Base-by-base conservation (phyloP, 1,284 basidiomycete species). In the Tetrapyrgos nigripes region DNA sequence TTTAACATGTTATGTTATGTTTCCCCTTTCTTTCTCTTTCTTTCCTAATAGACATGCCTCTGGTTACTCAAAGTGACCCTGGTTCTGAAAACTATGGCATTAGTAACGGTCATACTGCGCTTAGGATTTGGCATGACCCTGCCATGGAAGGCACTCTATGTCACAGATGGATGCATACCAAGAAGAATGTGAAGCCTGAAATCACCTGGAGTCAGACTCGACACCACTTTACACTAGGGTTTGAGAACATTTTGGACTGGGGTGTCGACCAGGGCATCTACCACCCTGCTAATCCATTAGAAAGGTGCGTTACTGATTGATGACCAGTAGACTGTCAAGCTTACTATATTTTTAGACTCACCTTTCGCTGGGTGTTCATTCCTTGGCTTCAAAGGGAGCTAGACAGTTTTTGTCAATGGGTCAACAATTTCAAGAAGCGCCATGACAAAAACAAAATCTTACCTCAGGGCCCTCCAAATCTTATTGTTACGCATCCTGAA, bases 281-380 rank as follows among this genome's bases (percentile, higher is more conserved):
- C 59, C 58, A 65, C 53, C n/a, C 53, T 3, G 28, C 55, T 3
- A 19, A 23, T 24, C 59, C 58, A 6, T 33, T 75, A 45, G 68
- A 75, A 43, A 65, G 58, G 70, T 74, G 55, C 35, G 65, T 63
- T 3, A 10, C 17, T 26, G 28, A 14, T 26, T 54, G 47, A 13
- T 50, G 44, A 8, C 33, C 54, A 28, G n/a, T 17, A 43, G 43
- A 21, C 40, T 40, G 3, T 46, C 48, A 14, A 33, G 52, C 37
- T 40, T 11, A 14, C 53, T 2, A 43, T 49, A n/a, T 48, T 6
- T 26, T 27, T 27, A 26, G 44, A 43, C 48, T 71, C 14, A 53
- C 70, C 0, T 73, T 72, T 49, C 65, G 65, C 5, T 74, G 72
- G 71, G 13, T 74, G 13, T 61, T 63, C 28, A 72, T 75, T 50